phyloP scores from a whole-genome alignment of 208 protist genomes.

The Leishmania braziliensis region DNA sequence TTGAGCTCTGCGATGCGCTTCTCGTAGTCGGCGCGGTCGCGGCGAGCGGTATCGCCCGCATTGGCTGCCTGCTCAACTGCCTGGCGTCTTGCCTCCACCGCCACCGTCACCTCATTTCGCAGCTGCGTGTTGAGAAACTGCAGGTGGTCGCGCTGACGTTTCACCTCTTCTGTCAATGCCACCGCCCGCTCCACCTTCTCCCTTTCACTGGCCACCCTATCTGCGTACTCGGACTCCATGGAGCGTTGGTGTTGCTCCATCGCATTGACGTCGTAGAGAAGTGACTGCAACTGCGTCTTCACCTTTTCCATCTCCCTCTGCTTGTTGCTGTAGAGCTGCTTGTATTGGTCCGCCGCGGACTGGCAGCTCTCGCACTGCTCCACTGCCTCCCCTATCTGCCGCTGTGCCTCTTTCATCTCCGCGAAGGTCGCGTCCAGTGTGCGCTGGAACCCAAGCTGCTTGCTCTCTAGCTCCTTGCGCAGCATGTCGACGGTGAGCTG shows the following conservation, averaged over 20 bases:
- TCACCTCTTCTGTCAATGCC: slow-evolving; percentile 43
- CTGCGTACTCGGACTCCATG: slow-evolving; percentile 35
- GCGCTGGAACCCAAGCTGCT: slow-evolving; percentile 37
- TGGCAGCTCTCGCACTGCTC: slow-evolving; percentile 51
- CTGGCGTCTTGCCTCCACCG: slow-evolving; percentile 31
- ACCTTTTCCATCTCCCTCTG: slow-evolving; percentile 38
- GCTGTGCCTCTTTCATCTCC: slow-evolving; percentile 18
- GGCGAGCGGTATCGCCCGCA: slow-evolving; percentile 20
- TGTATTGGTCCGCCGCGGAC: slow-evolving; percentile 49
- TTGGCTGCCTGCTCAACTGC: slow-evolving; percentile 24
- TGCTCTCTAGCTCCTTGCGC: slow-evolving; percentile 35
- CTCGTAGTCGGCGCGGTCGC: slow-evolving; percentile 17
- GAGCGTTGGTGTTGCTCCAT: slow-evolving; percentile 39
- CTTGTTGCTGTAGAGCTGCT: slow-evolving; percentile 54
- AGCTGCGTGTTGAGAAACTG: slow-evolving; percentile 53
- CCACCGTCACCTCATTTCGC: slow-evolving; percentile 33
- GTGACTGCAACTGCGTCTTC: slow-evolving; percentile 36
- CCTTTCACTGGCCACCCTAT: slow-evolving; percentile 30
- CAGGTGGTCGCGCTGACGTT: slow-evolving; percentile 48
- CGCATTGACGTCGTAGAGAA: slow-evolving; percentile 37
- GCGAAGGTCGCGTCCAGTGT: slow-evolving; percentile 13
- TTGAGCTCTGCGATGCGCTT: slow-evolving; percentile 24
- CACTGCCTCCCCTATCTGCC: slow-evolving; percentile 31
- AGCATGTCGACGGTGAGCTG: slow-evolving; percentile 57
- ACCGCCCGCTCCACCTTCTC: slow-evolving; percentile 33